Conservation (phyloP, 352 stramenopile species). For the Elongisporangium anandrum region DNA sequence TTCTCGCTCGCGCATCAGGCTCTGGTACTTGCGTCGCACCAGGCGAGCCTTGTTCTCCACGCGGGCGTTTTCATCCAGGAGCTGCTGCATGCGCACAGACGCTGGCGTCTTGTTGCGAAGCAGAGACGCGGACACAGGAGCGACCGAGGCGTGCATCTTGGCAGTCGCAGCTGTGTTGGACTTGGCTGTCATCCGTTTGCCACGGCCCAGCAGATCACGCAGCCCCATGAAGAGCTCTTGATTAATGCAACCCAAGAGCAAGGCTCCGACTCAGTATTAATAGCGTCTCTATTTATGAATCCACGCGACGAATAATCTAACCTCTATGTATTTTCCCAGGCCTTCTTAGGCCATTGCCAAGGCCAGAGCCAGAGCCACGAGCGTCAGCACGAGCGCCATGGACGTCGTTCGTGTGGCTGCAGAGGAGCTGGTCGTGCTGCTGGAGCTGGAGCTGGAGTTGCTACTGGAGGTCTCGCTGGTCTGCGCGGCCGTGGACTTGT, state of each 20-base stretch:
- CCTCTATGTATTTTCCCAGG: too few relatives aligned
- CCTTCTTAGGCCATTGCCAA: not conserved
- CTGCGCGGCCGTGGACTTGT: not conserved
- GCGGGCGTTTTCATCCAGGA: constrained; percentile 31
- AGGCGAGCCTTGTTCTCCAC: constrained; percentile 28
- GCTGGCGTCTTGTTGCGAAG: not conserved
- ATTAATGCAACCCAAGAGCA: too few relatives aligned
- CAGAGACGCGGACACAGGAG: too few relatives aligned
- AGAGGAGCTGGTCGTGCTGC: not conserved
- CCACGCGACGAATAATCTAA: too few relatives aligned
- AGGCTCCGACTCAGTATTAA: too few relatives aligned
- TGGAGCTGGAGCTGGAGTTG: not conserved
- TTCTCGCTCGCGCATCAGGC: constrained; percentile 26
- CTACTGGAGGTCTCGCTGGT: not conserved
- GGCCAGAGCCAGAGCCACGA: constrained; percentile 2
- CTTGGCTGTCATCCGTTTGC: too few relatives aligned
- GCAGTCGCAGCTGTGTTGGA: too few relatives aligned
- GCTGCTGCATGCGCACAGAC: constrained; percentile 11
- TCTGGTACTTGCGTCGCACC: constrained; percentile 38
- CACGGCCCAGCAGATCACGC: too few relatives aligned
- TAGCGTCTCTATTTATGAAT: too few relatives aligned
- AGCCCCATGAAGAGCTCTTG: too few relatives aligned
- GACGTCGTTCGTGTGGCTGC: not conserved
- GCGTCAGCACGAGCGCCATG: not conserved
- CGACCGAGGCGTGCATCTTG: too few relatives aligned